These are phyloP conservation scores for Albugo laibachii DNA, from an alignment of 352 stramenopile species.

Conservation along the genomic window DNA sequence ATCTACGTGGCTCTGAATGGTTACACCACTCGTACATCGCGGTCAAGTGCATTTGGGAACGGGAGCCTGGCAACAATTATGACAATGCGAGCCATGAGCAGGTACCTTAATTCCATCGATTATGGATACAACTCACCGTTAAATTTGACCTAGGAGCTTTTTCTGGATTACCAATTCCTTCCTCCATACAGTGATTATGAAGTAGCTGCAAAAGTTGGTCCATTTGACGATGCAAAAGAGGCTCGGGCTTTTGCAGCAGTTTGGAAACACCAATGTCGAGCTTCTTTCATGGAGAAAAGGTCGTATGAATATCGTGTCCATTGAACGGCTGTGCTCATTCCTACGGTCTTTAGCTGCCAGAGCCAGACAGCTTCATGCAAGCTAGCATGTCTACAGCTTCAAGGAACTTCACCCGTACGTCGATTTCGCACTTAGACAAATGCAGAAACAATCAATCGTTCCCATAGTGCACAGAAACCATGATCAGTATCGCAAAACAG, in stretches of 20 bases:
- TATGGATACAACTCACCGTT: background rate
- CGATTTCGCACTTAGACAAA: background rate
- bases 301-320: constrained; percentile 22
- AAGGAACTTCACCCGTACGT: background rate
- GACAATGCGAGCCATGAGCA: constrained; percentile 64
- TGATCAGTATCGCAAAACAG: constrained; percentile 28
- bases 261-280: constrained; percentile 29
- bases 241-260: constrained; percentile 27
- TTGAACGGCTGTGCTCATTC: constrained; percentile 48
- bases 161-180: constrained; percentile 75
- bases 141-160: constrained; percentile 28
- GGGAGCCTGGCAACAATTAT: constrained; percentile 62
- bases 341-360: constrained; percentile 23
- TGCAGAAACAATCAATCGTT: background rate
- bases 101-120: constrained; percentile 9
- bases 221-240: constrained; percentile 17
- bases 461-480: constrained; percentile 39
- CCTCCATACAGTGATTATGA: constrained; percentile 56
- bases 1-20: constrained; percentile 19
- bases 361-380: too few species aligned
- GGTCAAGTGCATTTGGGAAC: constrained; percentile 45
- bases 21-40: constrained; percentile 33
- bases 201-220: constrained; percentile 50
- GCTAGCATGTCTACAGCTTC: background rate
- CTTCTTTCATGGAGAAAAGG: constrained; percentile 28